Base-by-base conservation (phyloP, 1,284 basidiomycete species). In the Vanrija sp. region DNA sequence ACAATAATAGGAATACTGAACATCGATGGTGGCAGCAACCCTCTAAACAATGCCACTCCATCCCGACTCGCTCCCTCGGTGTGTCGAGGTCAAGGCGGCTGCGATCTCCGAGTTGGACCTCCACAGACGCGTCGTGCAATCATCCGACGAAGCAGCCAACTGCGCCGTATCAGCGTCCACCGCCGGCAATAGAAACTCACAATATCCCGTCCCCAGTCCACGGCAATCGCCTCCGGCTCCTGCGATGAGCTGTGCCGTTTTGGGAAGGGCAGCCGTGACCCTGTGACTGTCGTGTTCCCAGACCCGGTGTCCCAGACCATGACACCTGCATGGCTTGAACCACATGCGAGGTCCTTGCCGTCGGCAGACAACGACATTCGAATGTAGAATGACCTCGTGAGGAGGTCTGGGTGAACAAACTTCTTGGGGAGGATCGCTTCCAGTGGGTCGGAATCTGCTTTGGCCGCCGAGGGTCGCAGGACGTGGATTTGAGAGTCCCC, bases 131-230 rank as follows among this genome's bases (percentile, higher is more conserved):
- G 68, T 72, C 2, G 61, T 57, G 18, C 57, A 60, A 50, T 76
- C 74, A 49, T 75, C 74, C 3, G 69, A 63, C 35, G 69, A 71
- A 1, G 68, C 70, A 3, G 66, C 72, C 23, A 77, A 41, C 71
- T 73, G 50, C 18, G 42, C 39, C 49, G 41, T 43, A 24, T 38
- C 12, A 19, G 7, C 12, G 16, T 22, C 4, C n/a, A n/a, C n/a
- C n/a, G n/a, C n/a, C n/a, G n/a, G n/a, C n/a, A 38, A n/a, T 5
- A 23, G 16, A 7, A 22, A 62, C 72, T 62, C 48, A 75, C 71
- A 64, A 73, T 68, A 51, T 75, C 73, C 41, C 67, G 64, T 6
- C 66, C 75, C 71, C 71, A 73, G 56, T 75, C 75, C 0, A 75
- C 63, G 2, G 73, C 71, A 9, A 65, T 60, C 1, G 75, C 67